phyloP scores from a whole-genome alignment of 139 green algal species.

The Chlorella sp. region DNA sequence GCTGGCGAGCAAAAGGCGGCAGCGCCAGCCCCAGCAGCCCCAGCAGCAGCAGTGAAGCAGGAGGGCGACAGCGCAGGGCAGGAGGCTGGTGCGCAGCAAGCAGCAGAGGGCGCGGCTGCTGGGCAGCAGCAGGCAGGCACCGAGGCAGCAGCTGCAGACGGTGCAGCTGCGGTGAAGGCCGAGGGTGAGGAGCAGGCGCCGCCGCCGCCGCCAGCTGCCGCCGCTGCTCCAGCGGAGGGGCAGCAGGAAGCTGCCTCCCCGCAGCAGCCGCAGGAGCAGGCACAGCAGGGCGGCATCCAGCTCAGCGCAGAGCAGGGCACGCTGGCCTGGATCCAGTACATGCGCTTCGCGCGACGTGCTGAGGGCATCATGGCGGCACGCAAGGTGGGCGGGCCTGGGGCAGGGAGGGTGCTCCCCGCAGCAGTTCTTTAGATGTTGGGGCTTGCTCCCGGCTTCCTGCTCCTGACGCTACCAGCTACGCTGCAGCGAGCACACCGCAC shows the following conservation, averaged over 20 bases:
- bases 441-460: no score
- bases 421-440: no score
- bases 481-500: background rate
- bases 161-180: background rate
- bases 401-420: no score
- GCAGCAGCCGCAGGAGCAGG: background rate
- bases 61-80: background rate
- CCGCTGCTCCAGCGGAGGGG: background rate
- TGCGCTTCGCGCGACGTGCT: slow-evolving; percentile 75
- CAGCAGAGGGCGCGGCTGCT: background rate
- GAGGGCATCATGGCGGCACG: slow-evolving; percentile 66
- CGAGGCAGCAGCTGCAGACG: background rate
- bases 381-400: slow-evolving; percentile 49
- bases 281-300: background rate
- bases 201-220: background rate
- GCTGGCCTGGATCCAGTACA: slow-evolving; percentile 87
- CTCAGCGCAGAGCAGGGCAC: slow-evolving; percentile 55
- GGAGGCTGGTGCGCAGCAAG: background rate
- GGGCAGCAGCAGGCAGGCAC: background rate
- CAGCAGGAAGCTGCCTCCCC: background rate
- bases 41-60: background rate
- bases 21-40: background rate
- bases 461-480: background rate
- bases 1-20: slow-evolving; percentile 11
- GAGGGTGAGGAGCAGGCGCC: background rate